Evolutionary conservation across 495 filamentous ascomycete species (phyloP).

Genomic region (Tuber aestivum): DNA sequence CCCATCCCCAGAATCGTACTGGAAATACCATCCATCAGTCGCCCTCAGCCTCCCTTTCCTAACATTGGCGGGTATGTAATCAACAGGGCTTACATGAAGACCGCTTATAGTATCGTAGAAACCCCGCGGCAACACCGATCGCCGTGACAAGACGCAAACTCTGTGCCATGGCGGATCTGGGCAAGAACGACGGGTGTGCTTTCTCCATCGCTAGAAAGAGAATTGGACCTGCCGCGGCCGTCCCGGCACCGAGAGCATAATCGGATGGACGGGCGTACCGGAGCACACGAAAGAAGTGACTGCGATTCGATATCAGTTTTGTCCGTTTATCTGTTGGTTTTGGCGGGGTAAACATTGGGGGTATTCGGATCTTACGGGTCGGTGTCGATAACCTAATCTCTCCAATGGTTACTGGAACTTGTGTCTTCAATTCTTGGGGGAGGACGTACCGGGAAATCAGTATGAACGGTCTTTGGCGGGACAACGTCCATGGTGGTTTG

Average conservation of each 20-base stretch:
- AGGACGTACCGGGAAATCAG: constrained; percentile 70
- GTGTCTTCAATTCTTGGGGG: constrained; percentile 12
- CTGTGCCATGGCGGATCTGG: constrained; percentile 69
- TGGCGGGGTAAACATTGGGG: background rate
- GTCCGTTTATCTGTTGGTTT: constrained; percentile 35
- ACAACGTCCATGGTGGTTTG: constrained; percentile 44
- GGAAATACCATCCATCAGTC: constrained; percentile 27
- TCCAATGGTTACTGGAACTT: constrained; percentile 18
- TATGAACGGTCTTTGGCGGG: constrained; percentile 66
- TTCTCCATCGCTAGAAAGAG: constrained; percentile 72
- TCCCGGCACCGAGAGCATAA: constrained; percentile 62
- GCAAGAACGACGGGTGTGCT: constrained; percentile 71
- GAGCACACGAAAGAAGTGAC: constrained; percentile 83
- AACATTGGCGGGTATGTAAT: background rate
- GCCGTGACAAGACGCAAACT: constrained; percentile 70
- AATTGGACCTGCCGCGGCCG: constrained; percentile 62
- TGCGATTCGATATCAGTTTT: constrained; percentile 43
- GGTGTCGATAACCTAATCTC: constrained; percentile 81
- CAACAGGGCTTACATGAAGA: constrained; percentile 54
- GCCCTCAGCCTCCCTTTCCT: background rate
- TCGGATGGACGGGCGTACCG: constrained; percentile 78
- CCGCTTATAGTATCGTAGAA: constrained; percentile 71
- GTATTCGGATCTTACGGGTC: constrained; percentile 68
- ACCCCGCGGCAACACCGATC: constrained; percentile 67
- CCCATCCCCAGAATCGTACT: constrained; percentile 92